A percentile compares a stretch with the other conserved stretches of the same genome.
These are phyloP conservation scores for Saksenaea vasiformis DNA, from an alignment of 371 early-diverging fungal genomes.

Conservation along the genomic window DNA sequence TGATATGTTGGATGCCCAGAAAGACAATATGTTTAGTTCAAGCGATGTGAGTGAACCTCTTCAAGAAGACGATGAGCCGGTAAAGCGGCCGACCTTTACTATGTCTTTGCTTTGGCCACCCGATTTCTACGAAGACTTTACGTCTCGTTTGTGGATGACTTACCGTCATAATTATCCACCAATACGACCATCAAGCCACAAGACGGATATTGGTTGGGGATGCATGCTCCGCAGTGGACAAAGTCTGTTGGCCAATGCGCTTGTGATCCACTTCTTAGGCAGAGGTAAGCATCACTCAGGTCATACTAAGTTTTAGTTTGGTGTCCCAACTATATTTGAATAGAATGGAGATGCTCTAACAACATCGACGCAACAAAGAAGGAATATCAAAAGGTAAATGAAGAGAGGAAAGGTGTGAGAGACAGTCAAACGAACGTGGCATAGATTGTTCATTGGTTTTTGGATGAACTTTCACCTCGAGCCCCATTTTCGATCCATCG, in stretches of 20 bases:
- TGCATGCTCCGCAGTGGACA: slow-evolving; percentile 98
- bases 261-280: slow-evolving; percentile 72
- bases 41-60: not conserved
- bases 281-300: slow-evolving; percentile 48
- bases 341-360: slow-evolving; percentile 55
- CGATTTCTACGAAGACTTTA: slow-evolving; percentile 74
- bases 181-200: slow-evolving; percentile 78
- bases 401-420: slow-evolving; percentile 4
- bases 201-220: slow-evolving; percentile 93
- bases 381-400: slow-evolving; percentile 48
- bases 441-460: slow-evolving; percentile 80
- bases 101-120: slow-evolving; percentile 39
- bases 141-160: slow-evolving; percentile 87
- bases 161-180: slow-evolving; percentile 88
- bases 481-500: slow-evolving; percentile 92
- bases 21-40: slow-evolving; percentile 30
- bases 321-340: slow-evolving; percentile 11
- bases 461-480: slow-evolving; percentile 75
- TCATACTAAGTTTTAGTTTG: not conserved
- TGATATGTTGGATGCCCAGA: slow-evolving; percentile 40
- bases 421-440: slow-evolving; percentile 7
- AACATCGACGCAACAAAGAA: slow-evolving; percentile 35
- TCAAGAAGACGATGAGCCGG: not conserved
- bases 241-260: slow-evolving; percentile 85
- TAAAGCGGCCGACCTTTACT: slow-evolving; percentile 11